Conservation (phyloP, 305 asterid genomes). For the Plantago rigida region DNA sequence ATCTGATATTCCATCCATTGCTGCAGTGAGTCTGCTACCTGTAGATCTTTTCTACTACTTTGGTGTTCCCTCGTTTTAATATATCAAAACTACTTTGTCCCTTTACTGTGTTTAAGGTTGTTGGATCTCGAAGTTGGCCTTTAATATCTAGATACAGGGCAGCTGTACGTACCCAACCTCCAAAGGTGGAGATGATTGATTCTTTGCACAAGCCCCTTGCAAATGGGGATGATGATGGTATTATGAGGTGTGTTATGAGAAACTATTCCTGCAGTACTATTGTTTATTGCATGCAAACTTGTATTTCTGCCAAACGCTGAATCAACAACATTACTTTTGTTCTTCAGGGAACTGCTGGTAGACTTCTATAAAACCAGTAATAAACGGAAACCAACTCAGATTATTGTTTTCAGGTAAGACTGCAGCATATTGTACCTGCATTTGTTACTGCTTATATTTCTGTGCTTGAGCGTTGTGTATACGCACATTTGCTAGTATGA, state of each 20-base stretch:
- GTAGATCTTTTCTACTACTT: constrained; percentile 6
- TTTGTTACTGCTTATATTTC: not conserved
- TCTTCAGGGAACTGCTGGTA: constrained; percentile 73
- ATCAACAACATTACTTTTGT: constrained; percentile 20
- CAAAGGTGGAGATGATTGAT: constrained; percentile 81
- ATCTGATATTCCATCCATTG: constrained; percentile 81
- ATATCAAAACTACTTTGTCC: constrained; percentile 21
- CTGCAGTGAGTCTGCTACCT: constrained; percentile 57
- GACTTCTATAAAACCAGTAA: constrained; percentile 68
- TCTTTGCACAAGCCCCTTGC: constrained; percentile 68
- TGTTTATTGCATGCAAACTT: constrained; percentile 3
- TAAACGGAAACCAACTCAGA: constrained; percentile 61
- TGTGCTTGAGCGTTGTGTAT: constrained; percentile 2
- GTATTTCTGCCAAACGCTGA: constrained; percentile 19
- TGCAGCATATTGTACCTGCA: not conserved
- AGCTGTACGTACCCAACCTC: constrained; percentile 72
- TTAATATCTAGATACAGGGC: constrained; percentile 81
- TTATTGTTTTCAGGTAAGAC: constrained; percentile 72
- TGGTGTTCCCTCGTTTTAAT: constrained; percentile 4
- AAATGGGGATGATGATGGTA: constrained; percentile 81
- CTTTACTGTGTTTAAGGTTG: constrained; percentile 45
- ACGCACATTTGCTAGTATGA: not conserved
- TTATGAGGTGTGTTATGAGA: constrained; percentile 52
- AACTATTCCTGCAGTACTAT: constrained; percentile 16
- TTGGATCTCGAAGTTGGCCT: constrained; percentile 90